A percentile compares a stretch with the other conserved stretches of the same genome.
Evolutionary conservation across 768 basidiomycete genomes (phyloP).

Genomic region (Mrakia gelida): DNA sequence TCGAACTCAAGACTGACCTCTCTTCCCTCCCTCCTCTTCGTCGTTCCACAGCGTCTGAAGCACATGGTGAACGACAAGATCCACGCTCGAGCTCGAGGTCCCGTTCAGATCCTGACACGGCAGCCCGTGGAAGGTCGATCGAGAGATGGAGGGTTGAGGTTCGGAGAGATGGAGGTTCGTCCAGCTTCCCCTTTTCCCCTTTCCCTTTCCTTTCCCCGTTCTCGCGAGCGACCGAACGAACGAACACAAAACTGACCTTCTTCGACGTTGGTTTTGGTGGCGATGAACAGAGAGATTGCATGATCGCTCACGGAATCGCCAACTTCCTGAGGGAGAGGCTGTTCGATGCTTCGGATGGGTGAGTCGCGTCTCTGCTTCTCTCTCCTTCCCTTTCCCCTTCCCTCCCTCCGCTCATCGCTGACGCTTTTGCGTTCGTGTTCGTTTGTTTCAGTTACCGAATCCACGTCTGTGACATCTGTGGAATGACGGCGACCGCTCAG

Average conservation of each 20-base stretch:
- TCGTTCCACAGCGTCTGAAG: conserved; percentile 35
- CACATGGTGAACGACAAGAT: conserved; percentile 99
- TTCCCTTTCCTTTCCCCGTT: not conserved
- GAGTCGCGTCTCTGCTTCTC: too few species aligned
- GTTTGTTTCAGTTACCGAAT: conserved; percentile 63
- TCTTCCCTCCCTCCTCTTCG: not conserved
- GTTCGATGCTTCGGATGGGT: conserved; percentile 42
- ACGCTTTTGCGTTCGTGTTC: conserved; percentile 40
- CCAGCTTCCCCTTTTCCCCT: conserved; percentile 18
- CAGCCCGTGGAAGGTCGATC: conserved; percentile 98
- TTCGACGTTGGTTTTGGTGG: not conserved
- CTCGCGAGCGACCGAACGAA: too few species aligned
- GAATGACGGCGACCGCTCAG: conserved; percentile 94
- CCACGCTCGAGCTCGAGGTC: conserved; percentile 93
- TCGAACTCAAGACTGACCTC: not conserved
- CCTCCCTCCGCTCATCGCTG: conserved; percentile 1
- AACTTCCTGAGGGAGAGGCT: conserved; percentile 96
- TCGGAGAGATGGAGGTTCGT: conserved; percentile 92
- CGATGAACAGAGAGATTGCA: conserved; percentile 71
- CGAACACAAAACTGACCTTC: not conserved
- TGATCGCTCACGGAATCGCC: conserved; percentile 99
- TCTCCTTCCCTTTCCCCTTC: not conserved
- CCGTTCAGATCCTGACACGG: conserved; percentile 92
- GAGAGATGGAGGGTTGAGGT: conserved; percentile 96
- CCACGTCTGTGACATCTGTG: conserved; percentile 96